Conservation (phyloP, 2,329 filamentous ascomycete species). For the Immersiporthe knoxdaviesiana region DNA sequence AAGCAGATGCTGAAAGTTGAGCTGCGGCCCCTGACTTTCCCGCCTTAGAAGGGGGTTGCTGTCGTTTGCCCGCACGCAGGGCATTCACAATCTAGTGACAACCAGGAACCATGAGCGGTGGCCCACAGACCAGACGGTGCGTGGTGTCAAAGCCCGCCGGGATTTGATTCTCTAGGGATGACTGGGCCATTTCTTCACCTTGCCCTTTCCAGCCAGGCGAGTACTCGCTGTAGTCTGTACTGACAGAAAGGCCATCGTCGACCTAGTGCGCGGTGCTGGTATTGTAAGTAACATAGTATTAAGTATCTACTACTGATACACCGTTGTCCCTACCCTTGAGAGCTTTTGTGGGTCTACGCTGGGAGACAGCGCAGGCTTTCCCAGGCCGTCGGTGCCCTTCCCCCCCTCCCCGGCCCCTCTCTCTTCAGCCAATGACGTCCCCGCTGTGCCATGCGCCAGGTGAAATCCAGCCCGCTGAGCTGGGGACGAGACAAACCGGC, state of each 20-base stretch:
- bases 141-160: neutral
- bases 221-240: neutral
- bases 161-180: neutral
- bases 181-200: neutral
- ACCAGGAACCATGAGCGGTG: neutral
- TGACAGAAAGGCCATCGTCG: conserved; percentile 1
- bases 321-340: neutral
- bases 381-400: conserved; percentile 8
- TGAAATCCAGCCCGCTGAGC: conserved; percentile 3
- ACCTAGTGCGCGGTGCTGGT: neutral
- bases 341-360: neutral
- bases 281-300: neutral
- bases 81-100: neutral
- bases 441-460: neutral
- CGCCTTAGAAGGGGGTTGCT: neutral
- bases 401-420: no score
- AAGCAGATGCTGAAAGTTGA: conserved; percentile 8
- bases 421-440: conserved; percentile 14
- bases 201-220: neutral
- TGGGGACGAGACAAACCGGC: neutral
- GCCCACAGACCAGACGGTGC: neutral
- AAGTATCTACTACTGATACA: no score
- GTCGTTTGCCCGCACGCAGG: neutral
- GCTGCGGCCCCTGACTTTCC: neutral
- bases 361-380: conserved; percentile 2